Evolutionary conservation across 371 early-diverging fungal genomes (phyloP), one percentile per base, ranked within the genome.

Genomic region (Rhizopus delemar): DNA sequence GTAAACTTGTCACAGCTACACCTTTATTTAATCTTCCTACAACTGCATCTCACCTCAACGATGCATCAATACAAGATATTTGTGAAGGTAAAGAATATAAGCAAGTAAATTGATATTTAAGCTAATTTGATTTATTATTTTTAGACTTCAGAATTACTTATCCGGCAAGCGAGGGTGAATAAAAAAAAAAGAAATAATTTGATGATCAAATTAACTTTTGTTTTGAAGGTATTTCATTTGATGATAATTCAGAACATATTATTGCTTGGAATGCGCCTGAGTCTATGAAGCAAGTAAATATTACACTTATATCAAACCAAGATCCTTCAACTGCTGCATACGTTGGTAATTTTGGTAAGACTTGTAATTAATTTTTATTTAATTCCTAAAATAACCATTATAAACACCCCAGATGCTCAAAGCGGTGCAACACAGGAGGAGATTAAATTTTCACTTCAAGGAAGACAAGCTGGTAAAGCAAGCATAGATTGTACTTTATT

Each of bases 1-100:
- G 78, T 55, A 70, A 56, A 3, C 74, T 77, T 59, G 78, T 74
- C 38, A 46, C 60, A 22, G 78, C 78, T 46, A 72, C 66, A 39
- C 78, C 78, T n/a, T 68, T 54, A 31, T 77, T 74, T 50, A 65
- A 56, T 33, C 39, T 54, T 48, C 65, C 64, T 50, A 36, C 53
- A 35, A 15, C 56, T 45, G 51, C 51, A 22, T 49, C 28, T 41
- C 73, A 73, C 39, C 15, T 8, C 41, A 73, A 71, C 46, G 68
- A 69, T 43, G 74, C 49, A 13, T 67, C 67, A 13, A 33, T 60
- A 9, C 51, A 62, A 16, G 51, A 31, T 7, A 41, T 16, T 32
- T 67, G 67, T 53, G 56, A 67, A 38, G 52, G 65, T 65, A 57
- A 43, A n/a, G 11, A 29, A 28, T 46, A 16, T 35, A 9, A 43